These are phyloP conservation scores for Auricularia heimuer DNA, from an alignment of 768 basidiomycete genomes.

Conservation along the genomic window DNA sequence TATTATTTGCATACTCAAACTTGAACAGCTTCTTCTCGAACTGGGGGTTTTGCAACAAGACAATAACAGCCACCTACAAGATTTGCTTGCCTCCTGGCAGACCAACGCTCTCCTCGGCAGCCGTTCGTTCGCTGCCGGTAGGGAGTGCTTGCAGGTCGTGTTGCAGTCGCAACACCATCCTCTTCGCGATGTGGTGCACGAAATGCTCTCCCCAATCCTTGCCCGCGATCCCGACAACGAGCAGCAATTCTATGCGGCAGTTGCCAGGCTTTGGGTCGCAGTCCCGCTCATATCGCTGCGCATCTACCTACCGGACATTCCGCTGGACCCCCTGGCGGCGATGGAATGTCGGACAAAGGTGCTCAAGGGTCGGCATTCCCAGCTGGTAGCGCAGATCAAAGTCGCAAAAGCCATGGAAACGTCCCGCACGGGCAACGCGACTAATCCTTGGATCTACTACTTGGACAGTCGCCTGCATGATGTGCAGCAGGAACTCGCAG, in stretches of 20 bases:
- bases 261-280: slow-evolving; percentile 50
- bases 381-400: slow-evolving; percentile 37
- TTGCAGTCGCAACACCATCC: no score
- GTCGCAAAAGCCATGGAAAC: slow-evolving; percentile 49
- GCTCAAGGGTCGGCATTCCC: slow-evolving; percentile 29
- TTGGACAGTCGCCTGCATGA: slow-evolving; percentile 23
- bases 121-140: no score
- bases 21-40: no score
- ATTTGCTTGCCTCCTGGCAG: no score
- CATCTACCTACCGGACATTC: slow-evolving; percentile 71
- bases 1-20: no score
- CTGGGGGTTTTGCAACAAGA: no score
- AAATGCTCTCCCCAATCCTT: background rate
- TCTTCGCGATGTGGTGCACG: background rate
- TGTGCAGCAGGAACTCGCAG: background rate
- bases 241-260: slow-evolving; percentile 8
- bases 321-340: slow-evolving; percentile 77
- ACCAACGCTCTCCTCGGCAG: no score
- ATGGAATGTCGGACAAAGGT: slow-evolving; percentile 38
- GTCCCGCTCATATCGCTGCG: slow-evolving; percentile 51
- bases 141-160: no score
- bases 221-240: background rate
- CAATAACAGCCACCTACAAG: no score
- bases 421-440: slow-evolving; percentile 36
- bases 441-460: slow-evolving; percentile 38